Percentiles rank a stretch among this genome's conserved stretches.
Evolutionary conservation across 495 filamentous ascomycete genomes (phyloP).

Genomic region (Penicillium egyptiacum): DNA sequence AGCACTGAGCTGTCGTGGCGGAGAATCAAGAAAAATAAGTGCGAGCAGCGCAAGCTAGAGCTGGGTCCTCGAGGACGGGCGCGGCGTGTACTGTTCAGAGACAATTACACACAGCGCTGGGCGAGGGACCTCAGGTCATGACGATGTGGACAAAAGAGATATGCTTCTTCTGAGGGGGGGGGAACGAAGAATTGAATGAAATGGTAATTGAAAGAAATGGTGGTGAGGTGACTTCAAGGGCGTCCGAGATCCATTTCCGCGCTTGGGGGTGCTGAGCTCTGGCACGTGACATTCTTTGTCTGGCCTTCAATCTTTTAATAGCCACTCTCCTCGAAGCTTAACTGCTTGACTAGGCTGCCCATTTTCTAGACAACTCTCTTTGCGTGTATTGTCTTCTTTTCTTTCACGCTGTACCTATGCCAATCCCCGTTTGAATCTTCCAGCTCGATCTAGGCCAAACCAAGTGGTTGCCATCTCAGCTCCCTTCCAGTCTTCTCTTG

Average conservation of each 20-base stretch:
- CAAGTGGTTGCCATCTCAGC: neutral
- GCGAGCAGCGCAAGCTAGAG: slow-evolving; percentile 10
- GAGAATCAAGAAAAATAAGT: slow-evolving; percentile 5
- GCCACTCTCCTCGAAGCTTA: neutral
- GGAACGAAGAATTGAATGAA: slow-evolving; percentile 8
- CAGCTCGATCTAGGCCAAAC: slow-evolving; percentile 1
- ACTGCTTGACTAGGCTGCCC: neutral
- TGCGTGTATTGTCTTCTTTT: neutral
- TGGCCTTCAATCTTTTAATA: slow-evolving; percentile 8
- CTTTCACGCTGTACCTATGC: neutral
- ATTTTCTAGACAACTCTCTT: neutral
- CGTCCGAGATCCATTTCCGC: slow-evolving; percentile 20
- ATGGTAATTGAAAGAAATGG: slow-evolving; percentile 12
- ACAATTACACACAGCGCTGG: slow-evolving; percentile 26
- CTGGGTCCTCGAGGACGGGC: slow-evolving; percentile 15
- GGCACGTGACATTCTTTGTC: slow-evolving; percentile 19
- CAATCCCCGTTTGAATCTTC: neutral
- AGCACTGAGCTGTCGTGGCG: slow-evolving; percentile 21
- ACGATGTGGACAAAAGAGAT: slow-evolving; percentile 15
- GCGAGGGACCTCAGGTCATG: slow-evolving; percentile 21
- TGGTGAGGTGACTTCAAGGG: slow-evolving; percentile 24
- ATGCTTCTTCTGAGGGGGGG: neutral
- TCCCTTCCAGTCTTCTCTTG: slow-evolving; percentile 1
- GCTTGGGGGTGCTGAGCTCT: slow-evolving; percentile 13
- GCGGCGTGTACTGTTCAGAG: slow-evolving; percentile 24